Percentiles rank a stretch among this genome's conserved stretches.
Conservation (phyloP, 208 protist species). For the Trypanosoma platydactyli region DNA sequence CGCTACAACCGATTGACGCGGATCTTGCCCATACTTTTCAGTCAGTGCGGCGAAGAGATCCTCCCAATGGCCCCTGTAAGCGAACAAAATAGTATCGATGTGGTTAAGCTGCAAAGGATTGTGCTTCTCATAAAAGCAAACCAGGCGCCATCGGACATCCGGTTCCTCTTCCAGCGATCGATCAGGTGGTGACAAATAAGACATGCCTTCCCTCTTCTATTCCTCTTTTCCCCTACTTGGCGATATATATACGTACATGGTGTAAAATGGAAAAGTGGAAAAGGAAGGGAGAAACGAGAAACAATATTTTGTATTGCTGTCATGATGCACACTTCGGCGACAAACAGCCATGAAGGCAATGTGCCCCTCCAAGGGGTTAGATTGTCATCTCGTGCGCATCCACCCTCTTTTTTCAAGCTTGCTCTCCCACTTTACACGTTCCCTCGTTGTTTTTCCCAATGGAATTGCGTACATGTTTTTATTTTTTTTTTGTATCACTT, state of each 20-base stretch:
- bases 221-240: background rate
- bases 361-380: no score
- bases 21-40: constrained; percentile 10
- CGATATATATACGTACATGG: no score
- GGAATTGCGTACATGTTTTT: no score
- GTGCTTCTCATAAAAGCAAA: constrained; percentile 21
- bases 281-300: no score
- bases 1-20: background rate
- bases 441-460: no score
- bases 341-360: no score
- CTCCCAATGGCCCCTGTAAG: constrained; percentile 13
- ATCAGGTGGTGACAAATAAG: background rate
- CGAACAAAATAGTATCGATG: constrained; percentile 27
- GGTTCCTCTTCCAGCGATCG: background rate
- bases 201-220: constrained; percentile 16
- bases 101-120: constrained; percentile 13
- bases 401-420: background rate
- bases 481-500: background rate
- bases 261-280: no score
- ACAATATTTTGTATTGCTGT: no score
- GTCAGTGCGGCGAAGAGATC: constrained; percentile 20
- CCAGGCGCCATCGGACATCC: constrained; percentile 7
- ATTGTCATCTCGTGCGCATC: no score
- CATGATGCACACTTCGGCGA: no score
- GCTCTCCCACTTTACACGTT: no score